These are phyloP conservation scores for Protomyces inundatus DNA, from an alignment of 1,139 yeast species.

Conservation along the genomic window DNA sequence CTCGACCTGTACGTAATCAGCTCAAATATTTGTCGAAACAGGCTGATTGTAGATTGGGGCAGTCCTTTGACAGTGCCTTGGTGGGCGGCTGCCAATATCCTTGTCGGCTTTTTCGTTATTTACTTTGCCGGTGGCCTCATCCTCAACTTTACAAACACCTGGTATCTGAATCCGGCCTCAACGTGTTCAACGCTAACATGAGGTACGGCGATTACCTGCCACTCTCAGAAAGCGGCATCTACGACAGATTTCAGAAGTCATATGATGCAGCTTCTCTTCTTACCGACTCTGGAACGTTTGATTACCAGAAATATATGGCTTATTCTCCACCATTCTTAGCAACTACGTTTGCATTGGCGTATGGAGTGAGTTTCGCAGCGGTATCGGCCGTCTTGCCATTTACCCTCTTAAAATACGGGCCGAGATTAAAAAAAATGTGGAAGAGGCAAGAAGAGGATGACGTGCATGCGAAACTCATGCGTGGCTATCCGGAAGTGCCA, in stretches of 20 bases:
- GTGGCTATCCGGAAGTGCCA: constrained; percentile 50
- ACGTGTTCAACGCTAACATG: not conserved
- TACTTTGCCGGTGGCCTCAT: constrained; percentile 46
- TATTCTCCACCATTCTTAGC: constrained; percentile 62
- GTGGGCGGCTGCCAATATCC: constrained; percentile 50
- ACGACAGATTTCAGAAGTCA: constrained; percentile 47
- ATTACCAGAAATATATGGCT: constrained; percentile 46
- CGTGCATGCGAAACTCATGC: constrained; percentile 61
- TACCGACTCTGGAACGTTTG: constrained; percentile 44
- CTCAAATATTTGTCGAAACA: constrained; percentile 21
- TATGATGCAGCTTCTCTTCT: constrained; percentile 49
- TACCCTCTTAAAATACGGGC: constrained; percentile 53
- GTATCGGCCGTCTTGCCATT: constrained; percentile 52
- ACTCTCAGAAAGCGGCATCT: constrained; percentile 40
- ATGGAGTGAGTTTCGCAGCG: constrained; percentile 61
- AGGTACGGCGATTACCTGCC: constrained; percentile 43
- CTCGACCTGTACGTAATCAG: constrained; percentile 61
- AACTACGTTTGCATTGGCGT: constrained; percentile 53
- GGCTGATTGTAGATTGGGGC: constrained; percentile 42
- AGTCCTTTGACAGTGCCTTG: constrained; percentile 63
- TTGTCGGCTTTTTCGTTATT: constrained; percentile 46
- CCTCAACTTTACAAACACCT: constrained; percentile 37
- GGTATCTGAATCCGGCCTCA: constrained; percentile 22
- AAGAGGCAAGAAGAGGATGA: constrained; percentile 48
- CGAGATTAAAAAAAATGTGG: constrained; percentile 48